These are phyloP conservation scores for Avena atlantica DNA, from an alignment of 176 grass and related monocot genomes.

Conservation along the genomic window DNA sequence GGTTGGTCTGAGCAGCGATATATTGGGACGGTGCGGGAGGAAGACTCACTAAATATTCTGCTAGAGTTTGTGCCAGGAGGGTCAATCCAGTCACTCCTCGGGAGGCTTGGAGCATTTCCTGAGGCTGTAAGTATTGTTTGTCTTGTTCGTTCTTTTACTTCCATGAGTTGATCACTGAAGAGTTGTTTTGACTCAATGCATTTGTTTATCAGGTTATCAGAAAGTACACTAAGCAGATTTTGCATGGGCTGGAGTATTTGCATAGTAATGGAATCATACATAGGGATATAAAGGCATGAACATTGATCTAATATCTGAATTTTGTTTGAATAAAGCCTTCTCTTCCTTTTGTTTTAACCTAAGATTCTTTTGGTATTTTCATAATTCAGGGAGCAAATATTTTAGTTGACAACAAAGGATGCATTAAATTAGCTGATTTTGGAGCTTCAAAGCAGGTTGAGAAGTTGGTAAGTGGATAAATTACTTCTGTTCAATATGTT, in stretches of 20 bases:
- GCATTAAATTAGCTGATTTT: conserved; percentile 95
- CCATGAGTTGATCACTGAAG: conserved; percentile 5
- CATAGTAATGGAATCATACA: conserved; percentile 94
- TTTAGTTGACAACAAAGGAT: conserved; percentile 94
- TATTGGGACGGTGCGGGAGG: conserved; percentile 81
- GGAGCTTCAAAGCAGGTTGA: conserved; percentile 97
- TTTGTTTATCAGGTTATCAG: conserved; percentile 73
- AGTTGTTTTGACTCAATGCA: conserved; percentile 4
- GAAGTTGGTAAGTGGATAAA: conserved; percentile 65
- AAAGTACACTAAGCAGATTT: conserved; percentile 88
- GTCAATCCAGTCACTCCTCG: conserved; percentile 85
- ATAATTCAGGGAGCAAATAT: conserved; percentile 87
- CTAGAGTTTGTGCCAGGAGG: conserved; percentile 96
- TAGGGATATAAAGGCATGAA: conserved; percentile 89
- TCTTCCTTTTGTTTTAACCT: conserved; percentile 11
- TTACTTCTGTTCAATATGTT: neutral
- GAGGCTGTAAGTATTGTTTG: conserved; percentile 67
- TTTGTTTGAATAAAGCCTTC: neutral
- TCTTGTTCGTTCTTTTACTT: neutral
- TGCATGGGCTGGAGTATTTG: conserved; percentile 87
- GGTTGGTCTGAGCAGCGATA: conserved; percentile 66
- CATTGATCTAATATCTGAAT: neutral
- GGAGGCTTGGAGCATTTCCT: conserved; percentile 88
- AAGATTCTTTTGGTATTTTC: neutral
- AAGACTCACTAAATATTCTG: conserved; percentile 84